phyloP scores from a whole-genome alignment of 495 filamentous ascomycete species.

The Aspergillus diversus region DNA sequence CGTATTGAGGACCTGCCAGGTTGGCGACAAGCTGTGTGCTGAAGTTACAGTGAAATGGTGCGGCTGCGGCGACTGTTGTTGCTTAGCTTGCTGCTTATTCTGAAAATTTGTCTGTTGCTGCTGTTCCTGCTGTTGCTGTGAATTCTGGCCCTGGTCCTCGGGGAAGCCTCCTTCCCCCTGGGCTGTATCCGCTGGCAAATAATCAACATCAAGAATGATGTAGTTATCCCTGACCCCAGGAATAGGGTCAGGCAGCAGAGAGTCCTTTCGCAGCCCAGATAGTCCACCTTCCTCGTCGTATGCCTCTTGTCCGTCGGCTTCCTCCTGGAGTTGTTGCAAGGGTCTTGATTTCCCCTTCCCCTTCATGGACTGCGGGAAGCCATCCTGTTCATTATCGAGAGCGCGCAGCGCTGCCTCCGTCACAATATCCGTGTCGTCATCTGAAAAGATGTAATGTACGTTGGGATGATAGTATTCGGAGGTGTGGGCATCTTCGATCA shows the following conservation, averaged over 20 bases:
- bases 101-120: conserved; percentile 3
- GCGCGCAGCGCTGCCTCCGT: conserved; percentile 56
- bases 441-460: conserved; percentile 88
- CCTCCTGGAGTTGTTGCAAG: conserved; percentile 21
- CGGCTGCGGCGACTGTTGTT: conserved; percentile 13
- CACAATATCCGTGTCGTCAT: conserved; percentile 70
- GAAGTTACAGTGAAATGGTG: conserved; percentile 45
- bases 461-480: conserved; percentile 69
- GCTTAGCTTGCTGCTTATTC: conserved; percentile 30
- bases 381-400: conserved; percentile 40
- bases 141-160: conserved; percentile 19
- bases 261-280: conserved; percentile 23
- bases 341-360: conserved; percentile 17
- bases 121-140: conserved; percentile 28
- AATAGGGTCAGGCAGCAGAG: conserved; percentile 42
- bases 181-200: conserved; percentile 12
- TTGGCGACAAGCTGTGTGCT: conserved; percentile 52
- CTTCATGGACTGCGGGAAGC: conserved; percentile 21
- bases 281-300: conserved; percentile 23
- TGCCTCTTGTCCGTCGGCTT: conserved; percentile 20
- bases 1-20: conserved; percentile 58
- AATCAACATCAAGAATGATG: conserved; percentile 48
- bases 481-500: conserved; percentile 52
- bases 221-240: conserved; percentile 49
- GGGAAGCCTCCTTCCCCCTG: conserved; percentile 4